phyloP scores from a whole-genome alignment of 805 yeast genomes.

The Candida montana region DNA sequence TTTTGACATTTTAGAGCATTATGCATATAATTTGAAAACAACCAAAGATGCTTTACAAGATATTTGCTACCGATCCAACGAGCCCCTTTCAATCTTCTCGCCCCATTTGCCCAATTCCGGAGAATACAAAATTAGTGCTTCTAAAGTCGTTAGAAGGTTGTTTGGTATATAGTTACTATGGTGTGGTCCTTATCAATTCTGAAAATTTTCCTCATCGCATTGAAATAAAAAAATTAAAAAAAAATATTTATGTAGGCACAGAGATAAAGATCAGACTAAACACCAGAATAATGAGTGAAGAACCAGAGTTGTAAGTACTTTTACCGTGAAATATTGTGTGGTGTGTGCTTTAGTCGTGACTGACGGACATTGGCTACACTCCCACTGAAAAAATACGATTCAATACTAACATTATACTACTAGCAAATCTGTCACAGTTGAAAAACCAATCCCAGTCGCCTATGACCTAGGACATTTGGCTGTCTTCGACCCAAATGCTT shows the following conservation, averaged over 20 bases:
- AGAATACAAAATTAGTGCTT: constrained; percentile 12
- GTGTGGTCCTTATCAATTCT: constrained; percentile 9
- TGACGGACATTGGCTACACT: no score
- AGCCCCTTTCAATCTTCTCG: constrained; percentile 1
- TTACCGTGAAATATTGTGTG: no score
- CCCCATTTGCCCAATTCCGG: background rate
- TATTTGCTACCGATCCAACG: constrained; percentile 17
- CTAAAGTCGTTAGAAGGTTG: constrained; percentile 18
- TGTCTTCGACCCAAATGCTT: constrained; percentile 83
- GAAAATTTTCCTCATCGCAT: constrained; percentile 13
- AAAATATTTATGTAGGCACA: background rate
- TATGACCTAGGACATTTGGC: constrained; percentile 90
- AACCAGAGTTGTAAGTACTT: constrained; percentile 7
- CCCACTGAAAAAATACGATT: background rate
- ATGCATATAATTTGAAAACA: constrained; percentile 25
- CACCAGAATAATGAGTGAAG: constrained; percentile 2
- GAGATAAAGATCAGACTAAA: no score
- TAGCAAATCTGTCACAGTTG: constrained; percentile 77
- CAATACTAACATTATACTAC: constrained; percentile 4
- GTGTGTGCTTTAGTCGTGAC: no score
- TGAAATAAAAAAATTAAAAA: background rate
- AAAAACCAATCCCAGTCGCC: constrained; percentile 82
- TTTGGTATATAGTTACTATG: constrained; percentile 16
- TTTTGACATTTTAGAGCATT: constrained; percentile 33
- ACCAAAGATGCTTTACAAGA: constrained; percentile 27